Evolutionary conservation across 306 rosid genomes (phyloP).

Genomic region (Herpetospermum pedunculosum): DNA sequence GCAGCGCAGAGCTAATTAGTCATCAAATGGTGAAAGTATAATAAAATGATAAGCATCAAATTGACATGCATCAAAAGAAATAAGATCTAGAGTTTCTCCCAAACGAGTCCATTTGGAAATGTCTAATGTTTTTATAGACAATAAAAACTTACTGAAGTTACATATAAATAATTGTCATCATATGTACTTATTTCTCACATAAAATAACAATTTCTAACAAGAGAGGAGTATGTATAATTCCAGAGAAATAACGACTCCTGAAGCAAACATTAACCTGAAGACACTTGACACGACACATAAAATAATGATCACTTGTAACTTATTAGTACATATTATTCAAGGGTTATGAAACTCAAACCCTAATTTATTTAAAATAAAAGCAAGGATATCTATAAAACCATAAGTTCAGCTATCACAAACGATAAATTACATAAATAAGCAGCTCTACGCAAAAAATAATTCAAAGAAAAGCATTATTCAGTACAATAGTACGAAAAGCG

Average conservation of each 20-base stretch:
- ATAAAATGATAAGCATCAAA: not conserved
- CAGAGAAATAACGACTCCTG: not conserved
- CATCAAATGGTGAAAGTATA: not conserved
- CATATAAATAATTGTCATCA: not conserved
- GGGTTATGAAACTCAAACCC: conserved; percentile 1
- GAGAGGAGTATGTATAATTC: not conserved
- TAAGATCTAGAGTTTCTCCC: not conserved
- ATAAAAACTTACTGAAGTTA: not conserved
- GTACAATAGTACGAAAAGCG: not conserved
- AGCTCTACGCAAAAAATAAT: not conserved
- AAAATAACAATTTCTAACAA: conserved; percentile 3
- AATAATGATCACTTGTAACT: not conserved
- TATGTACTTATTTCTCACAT: conserved; percentile 4
- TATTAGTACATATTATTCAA: not conserved
- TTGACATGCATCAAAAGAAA: not conserved
- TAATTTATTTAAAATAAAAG: conserved; percentile 2
- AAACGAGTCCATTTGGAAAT: not conserved
- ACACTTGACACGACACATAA: not conserved
- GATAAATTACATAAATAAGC: not conserved
- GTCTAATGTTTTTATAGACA: not conserved
- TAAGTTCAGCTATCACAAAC: not conserved
- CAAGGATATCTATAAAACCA: not conserved
- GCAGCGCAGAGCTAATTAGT: conserved; percentile 3
- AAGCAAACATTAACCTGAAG: not conserved
- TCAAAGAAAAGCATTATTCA: not conserved